A percentile compares a stretch with the other conserved stretches of the same genome.
phyloP scores from a whole-genome alignment of 2,329 filamentous ascomycete genomes.

The Leptographium galeiforme region DNA sequence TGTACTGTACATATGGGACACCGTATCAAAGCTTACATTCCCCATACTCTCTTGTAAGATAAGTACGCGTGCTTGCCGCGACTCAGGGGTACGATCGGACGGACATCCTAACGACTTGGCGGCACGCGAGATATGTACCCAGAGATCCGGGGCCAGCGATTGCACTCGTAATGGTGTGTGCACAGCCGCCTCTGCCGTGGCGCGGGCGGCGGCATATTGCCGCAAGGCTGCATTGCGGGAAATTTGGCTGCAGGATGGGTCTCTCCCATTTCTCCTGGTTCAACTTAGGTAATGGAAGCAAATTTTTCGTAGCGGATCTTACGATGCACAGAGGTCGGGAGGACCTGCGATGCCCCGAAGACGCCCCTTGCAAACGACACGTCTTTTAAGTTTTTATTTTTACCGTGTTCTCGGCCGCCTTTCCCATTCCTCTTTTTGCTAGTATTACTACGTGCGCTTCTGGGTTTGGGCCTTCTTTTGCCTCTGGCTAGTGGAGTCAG shows the following conservation, averaged over 20 bases:
- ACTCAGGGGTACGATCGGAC: too few species aligned
- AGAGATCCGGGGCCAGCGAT: neutral
- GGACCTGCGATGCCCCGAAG: neutral
- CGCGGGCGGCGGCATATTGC: neutral
- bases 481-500: too few species aligned
- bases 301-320: slow-evolving; percentile 1
- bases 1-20: too few species aligned
- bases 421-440: too few species aligned
- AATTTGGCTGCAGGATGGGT: neutral
- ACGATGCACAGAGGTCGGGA: neutral
- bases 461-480: too few species aligned
- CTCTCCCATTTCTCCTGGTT: neutral
- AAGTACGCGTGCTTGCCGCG: too few species aligned
- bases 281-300: slow-evolving; percentile 1
- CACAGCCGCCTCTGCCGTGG: neutral
- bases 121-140: neutral
- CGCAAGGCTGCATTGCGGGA: slow-evolving; percentile 1
- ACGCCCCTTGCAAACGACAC: neutral
- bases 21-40: too few species aligned
- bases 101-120: too few species aligned
- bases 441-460: too few species aligned
- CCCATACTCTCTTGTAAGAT: too few species aligned
- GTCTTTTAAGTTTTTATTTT: neutral
- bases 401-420: too few species aligned
- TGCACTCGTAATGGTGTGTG: neutral